Evolutionary conservation across 805 yeast genomes (phyloP).

Genomic region (Dipodascus albidus): DNA sequence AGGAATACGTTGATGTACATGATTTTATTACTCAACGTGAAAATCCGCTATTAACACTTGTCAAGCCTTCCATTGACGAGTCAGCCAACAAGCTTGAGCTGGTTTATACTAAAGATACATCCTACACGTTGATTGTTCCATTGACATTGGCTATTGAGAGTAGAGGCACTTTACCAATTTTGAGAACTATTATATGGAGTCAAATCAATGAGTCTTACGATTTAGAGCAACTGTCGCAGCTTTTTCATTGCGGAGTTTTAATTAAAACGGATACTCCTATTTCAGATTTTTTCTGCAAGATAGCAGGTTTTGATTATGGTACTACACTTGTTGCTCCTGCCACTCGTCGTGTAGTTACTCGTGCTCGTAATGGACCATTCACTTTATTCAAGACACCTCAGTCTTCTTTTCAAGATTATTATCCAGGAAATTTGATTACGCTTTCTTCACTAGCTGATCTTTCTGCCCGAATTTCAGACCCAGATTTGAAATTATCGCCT

Average conservation of each 20-base stretch:
- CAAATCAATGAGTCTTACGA: slow-evolving; percentile 16
- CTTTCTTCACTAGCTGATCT: slow-evolving; percentile 20
- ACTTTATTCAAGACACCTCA: background rate
- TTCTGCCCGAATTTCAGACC: slow-evolving; percentile 10
- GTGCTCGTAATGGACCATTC: slow-evolving; percentile 1
- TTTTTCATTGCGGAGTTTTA: slow-evolving; percentile 3
- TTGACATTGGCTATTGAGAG: background rate
- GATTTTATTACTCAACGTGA: slow-evolving; percentile 23
- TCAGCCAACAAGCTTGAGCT: slow-evolving; percentile 9
- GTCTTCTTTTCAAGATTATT: slow-evolving; percentile 23
- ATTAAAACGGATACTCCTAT: background rate
- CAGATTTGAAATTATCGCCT: slow-evolving; percentile 10
- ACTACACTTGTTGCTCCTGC: slow-evolving; percentile 17
- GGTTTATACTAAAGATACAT: slow-evolving; percentile 8
- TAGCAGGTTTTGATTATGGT: background rate
- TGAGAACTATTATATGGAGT: slow-evolving; percentile 20
- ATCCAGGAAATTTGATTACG: slow-evolving; percentile 21
- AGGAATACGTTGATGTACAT: slow-evolving; percentile 18
- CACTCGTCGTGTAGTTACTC: slow-evolving; percentile 15
- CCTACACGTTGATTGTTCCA: background rate
- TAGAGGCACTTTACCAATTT: slow-evolving; percentile 5
- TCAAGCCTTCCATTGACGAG: slow-evolving; percentile 13
- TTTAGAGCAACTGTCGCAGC: slow-evolving; percentile 14
- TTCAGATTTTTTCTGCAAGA: background rate
- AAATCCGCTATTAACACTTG: slow-evolving; percentile 17